Conservation (phyloP, 2,329 filamentous ascomycete species). For the Helotiales sp. region DNA sequence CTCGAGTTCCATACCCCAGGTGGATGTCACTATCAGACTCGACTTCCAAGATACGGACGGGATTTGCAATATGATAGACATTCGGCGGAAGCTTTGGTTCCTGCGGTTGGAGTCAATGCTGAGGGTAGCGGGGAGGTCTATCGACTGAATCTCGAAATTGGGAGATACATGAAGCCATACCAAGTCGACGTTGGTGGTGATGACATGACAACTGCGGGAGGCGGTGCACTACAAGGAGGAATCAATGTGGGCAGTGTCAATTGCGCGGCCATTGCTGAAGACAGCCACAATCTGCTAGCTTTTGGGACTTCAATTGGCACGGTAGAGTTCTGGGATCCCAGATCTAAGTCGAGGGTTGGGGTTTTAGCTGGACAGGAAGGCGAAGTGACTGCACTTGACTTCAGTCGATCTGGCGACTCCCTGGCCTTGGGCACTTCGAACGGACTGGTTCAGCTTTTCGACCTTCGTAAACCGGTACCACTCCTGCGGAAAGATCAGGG, state of each 20-base stretch:
- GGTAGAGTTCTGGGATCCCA: conserved; percentile 94
- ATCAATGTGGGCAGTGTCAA: conserved; percentile 88
- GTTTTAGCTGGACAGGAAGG: conserved; percentile 71
- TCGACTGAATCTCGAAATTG: conserved; percentile 86
- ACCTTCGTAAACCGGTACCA: conserved; percentile 85
- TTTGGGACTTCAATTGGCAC: conserved; percentile 96
- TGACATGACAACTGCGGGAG: conserved; percentile 68
- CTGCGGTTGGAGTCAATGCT: conserved; percentile 82
- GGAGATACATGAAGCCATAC: conserved; percentile 92
- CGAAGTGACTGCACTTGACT: conserved; percentile 86
- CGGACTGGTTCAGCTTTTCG: conserved; percentile 88
- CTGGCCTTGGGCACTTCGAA: conserved; percentile 86
- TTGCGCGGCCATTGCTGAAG: conserved; percentile 82
- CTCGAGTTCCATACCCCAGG: conserved; percentile 92
- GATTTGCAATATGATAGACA: conserved; percentile 84
- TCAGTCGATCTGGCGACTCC: conserved; percentile 81
- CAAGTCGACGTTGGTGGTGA: conserved; percentile 89
- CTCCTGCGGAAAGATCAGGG: conserved; percentile 93
- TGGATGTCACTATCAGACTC: conserved; percentile 86
- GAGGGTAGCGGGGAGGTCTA: conserved; percentile 93
- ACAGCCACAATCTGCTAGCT: conserved; percentile 85
- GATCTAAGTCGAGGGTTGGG: conserved; percentile 81
- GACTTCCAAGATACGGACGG: conserved; percentile 89
- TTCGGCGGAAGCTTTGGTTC: conserved; percentile 83
- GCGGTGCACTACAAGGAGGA: conserved; percentile 81